A percentile compares a stretch with the other conserved stretches of the same genome.
phyloP scores from a whole-genome alignment of 768 basidiomycete genomes.

The Suillus americanus region DNA sequence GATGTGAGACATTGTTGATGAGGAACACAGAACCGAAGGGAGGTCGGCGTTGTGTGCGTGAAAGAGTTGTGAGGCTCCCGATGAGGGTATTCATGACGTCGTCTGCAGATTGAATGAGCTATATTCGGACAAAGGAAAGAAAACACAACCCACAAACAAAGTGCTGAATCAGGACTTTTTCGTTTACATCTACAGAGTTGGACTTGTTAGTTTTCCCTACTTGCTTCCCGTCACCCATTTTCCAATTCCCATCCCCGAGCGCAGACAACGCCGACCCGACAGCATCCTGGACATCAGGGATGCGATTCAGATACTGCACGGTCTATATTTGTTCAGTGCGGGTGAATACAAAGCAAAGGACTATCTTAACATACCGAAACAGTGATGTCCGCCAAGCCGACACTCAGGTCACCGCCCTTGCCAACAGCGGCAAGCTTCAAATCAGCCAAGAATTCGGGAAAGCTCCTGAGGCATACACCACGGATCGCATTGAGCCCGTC shows the following conservation, averaged over 20 bases:
- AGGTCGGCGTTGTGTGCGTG: constrained; percentile 58
- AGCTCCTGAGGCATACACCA: constrained; percentile 73
- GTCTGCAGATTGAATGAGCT: constrained; percentile 38
- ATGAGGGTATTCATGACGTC: constrained; percentile 73
- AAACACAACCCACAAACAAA: constrained; percentile 57
- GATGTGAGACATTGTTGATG: constrained; percentile 75
- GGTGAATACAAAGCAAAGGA: background rate
- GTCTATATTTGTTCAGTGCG: constrained; percentile 43
- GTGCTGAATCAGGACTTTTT: constrained; percentile 67
- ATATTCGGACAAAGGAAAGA: background rate
- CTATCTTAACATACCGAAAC: constrained; percentile 39
- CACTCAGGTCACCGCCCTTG: constrained; percentile 54
- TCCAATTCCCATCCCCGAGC: constrained; percentile 89
- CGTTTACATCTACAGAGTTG: constrained; percentile 48
- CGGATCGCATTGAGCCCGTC: constrained; percentile 67
- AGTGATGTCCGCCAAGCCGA: constrained; percentile 63
- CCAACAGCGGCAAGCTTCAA: constrained; percentile 60
- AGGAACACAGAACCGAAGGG: constrained; percentile 75
- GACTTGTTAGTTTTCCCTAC: constrained; percentile 49
- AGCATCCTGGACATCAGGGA: constrained; percentile 70
- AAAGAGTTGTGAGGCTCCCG: constrained; percentile 59
- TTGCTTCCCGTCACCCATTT: constrained; percentile 81
- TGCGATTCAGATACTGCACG: constrained; percentile 62
- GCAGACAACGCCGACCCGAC: constrained; percentile 64
- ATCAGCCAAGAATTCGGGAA: constrained; percentile 82